These are phyloP conservation scores for Yamadazyma philogaea DNA, from an alignment of 805 yeast species.

Conservation along the genomic window DNA sequence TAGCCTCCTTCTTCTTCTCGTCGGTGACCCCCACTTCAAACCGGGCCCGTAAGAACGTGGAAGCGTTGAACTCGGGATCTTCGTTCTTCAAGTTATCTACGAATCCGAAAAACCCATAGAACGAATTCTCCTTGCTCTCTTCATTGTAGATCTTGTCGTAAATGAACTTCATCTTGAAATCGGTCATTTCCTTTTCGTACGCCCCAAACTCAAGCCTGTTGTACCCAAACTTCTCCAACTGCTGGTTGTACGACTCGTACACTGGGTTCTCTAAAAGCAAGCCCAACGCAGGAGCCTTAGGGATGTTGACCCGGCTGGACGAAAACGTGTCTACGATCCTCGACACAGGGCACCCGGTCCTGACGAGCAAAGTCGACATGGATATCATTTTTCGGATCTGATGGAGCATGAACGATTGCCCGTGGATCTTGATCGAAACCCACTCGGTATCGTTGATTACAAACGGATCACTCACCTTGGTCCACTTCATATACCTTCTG, in stretches of 20 bases:
- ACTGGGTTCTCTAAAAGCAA: slow-evolving; percentile 87
- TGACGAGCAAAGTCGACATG: slow-evolving; percentile 80
- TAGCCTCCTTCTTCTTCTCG: slow-evolving; percentile 11
- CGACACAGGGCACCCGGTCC: slow-evolving; percentile 79
- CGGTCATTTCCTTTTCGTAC: slow-evolving; percentile 70
- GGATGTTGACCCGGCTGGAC: slow-evolving; percentile 75
- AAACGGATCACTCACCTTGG: slow-evolving; percentile 82
- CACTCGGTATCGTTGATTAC: slow-evolving; percentile 93
- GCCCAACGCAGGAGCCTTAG: slow-evolving; percentile 97
- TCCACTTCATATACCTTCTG: slow-evolving; percentile 72
- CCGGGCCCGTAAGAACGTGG: slow-evolving; percentile 54
- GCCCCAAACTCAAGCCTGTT: slow-evolving; percentile 66
- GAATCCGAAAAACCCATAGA: slow-evolving; percentile 86
- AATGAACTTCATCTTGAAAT: slow-evolving; percentile 80
- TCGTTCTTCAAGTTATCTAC: slow-evolving; percentile 66
- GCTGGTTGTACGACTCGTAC: slow-evolving; percentile 76
- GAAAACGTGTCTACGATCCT: slow-evolving; percentile 79
- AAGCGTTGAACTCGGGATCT: slow-evolving; percentile 52
- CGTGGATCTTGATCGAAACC: slow-evolving; percentile 94
- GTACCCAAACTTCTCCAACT: slow-evolving; percentile 72
- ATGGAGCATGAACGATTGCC: slow-evolving; percentile 97
- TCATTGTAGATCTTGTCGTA: slow-evolving; percentile 91
- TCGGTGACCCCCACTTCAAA: slow-evolving; percentile 21
- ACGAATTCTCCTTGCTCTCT: slow-evolving; percentile 83
- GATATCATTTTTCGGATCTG: slow-evolving; percentile 98